Percentiles rank a stretch among this genome's conserved stretches.
These are phyloP conservation scores for Bipolaris bicolor DNA, from an alignment of 2,329 filamentous ascomycete genomes.

Conservation along the genomic window DNA sequence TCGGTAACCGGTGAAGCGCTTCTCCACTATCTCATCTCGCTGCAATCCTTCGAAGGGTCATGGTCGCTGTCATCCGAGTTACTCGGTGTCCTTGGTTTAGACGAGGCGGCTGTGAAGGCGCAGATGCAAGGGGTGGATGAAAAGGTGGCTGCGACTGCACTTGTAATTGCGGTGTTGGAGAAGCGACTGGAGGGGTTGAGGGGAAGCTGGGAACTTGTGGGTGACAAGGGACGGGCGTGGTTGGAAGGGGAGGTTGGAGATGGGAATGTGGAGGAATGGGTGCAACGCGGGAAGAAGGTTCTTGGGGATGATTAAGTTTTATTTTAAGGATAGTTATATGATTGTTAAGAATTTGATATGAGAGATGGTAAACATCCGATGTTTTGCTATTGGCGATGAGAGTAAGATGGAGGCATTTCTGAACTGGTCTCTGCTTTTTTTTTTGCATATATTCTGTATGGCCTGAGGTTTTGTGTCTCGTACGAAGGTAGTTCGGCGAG, in stretches of 20 bases:
- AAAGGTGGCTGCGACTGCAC: conserved; percentile 42
- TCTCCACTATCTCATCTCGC: conserved; percentile 56
- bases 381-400: too few relatives aligned
- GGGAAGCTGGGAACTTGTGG: conserved; percentile 69
- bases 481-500: too few relatives aligned
- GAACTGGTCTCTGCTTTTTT: too few relatives aligned
- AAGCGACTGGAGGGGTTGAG: conserved; percentile 51
- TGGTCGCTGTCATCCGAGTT: conserved; percentile 51
- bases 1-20: conserved; percentile 27
- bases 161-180: conserved; percentile 60
- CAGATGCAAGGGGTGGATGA: conserved; percentile 13
- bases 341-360: too few relatives aligned
- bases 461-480: too few relatives aligned
- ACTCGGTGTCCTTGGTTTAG: not conserved
- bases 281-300: not conserved
- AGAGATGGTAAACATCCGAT: too few relatives aligned
- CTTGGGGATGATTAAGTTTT: not conserved
- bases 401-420: too few relatives aligned
- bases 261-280: not conserved
- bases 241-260: conserved; percentile 15
- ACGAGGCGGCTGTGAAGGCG: not conserved
- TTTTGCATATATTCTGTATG: too few relatives aligned
- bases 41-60: conserved; percentile 63
- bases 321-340: not conserved
- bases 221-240: conserved; percentile 63